Evolutionary conservation across 352 stramenopile genomes (phyloP).

Genomic region (Phytophthora pinifolia): DNA sequence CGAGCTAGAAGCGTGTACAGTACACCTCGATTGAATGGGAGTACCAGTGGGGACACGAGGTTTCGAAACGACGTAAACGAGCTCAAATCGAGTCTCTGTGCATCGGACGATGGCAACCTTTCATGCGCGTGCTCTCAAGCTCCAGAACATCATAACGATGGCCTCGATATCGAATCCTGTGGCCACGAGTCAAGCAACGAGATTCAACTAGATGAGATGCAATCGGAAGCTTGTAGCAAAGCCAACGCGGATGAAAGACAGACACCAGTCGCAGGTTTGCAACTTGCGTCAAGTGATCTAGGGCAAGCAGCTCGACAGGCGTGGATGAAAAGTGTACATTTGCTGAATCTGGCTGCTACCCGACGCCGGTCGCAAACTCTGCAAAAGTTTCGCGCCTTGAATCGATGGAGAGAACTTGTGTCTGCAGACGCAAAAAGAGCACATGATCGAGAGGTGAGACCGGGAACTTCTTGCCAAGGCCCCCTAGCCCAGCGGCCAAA

Average conservation of each 20-base stretch:
- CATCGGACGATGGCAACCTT: conserved; percentile 2
- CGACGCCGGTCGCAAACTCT: conserved; percentile 27
- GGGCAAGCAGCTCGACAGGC: conserved; percentile 10
- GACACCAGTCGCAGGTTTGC: conserved; percentile 36
- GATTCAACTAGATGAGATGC: not conserved
- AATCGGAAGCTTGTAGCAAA: not conserved
- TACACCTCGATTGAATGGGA: conserved; percentile 35
- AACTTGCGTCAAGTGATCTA: conserved; percentile 36
- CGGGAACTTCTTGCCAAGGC: not conserved
- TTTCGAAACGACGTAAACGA: conserved; percentile 41
- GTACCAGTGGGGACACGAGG: conserved; percentile 34
- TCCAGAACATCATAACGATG: conserved; percentile 9
- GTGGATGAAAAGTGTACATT: conserved; percentile 23
- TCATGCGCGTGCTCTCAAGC: not conserved
- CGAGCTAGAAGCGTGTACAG: conserved; percentile 61
- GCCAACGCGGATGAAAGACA: conserved; percentile 15
- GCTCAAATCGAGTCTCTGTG: conserved; percentile 43
- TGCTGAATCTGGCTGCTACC: conserved; percentile 44
- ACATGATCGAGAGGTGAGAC: not conserved
- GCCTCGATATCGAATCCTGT: conserved; percentile 4
- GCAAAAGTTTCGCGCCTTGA: conserved; percentile 29
- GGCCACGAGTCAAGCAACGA: not conserved
- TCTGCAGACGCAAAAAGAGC: not conserved
- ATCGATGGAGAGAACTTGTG: conserved; percentile 33
- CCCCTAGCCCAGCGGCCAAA: not conserved